A percentile compares a stretch with the other conserved stretches of the same genome.
Conservation (phyloP, 164 flowering plant species). For the Santalum album region DNA sequence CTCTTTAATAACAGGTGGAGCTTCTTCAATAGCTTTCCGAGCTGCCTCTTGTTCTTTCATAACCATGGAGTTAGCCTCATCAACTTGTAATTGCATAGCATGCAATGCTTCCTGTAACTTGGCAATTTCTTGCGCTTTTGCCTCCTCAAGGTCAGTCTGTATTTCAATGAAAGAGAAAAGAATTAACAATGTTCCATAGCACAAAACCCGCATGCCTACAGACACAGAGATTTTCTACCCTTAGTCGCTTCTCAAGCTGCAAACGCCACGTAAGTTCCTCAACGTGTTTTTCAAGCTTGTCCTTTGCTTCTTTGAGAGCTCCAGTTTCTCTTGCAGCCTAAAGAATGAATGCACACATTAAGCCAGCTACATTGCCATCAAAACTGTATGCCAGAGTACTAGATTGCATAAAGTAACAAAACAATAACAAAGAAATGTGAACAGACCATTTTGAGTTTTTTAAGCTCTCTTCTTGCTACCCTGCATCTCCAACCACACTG, state of each 20-base stretch:
- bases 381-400: slow-evolving; percentile 1
- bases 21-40: slow-evolving; percentile 91
- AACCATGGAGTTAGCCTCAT: slow-evolving; percentile 65
- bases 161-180: slow-evolving; percentile 5
- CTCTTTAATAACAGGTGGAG: slow-evolving; percentile 94
- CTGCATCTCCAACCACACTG: slow-evolving; percentile 96
- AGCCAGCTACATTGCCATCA: slow-evolving; percentile 2
- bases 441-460: slow-evolving; percentile 82
- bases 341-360: slow-evolving; percentile 3
- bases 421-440: slow-evolving; percentile 9
- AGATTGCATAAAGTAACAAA: not conserved
- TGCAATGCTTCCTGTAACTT: slow-evolving; percentile 80
- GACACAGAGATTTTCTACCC: slow-evolving; percentile 34
- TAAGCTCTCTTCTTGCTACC: slow-evolving; percentile 82
- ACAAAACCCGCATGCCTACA: not conserved
- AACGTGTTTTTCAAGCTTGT: slow-evolving; percentile 95
- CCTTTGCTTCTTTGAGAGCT: slow-evolving; percentile 95
- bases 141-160: slow-evolving; percentile 90
- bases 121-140: slow-evolving; percentile 74
- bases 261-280: slow-evolving; percentile 99
- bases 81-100: slow-evolving; percentile 66
- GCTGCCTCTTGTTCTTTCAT: slow-evolving; percentile 85
- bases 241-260: slow-evolving; percentile 82
- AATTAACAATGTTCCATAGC: not conserved
- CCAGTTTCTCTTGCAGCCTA: slow-evolving; percentile 99